Base-by-base conservation (phyloP, 805 yeast species). In the Wickerhamomyces sydowiorum region DNA sequence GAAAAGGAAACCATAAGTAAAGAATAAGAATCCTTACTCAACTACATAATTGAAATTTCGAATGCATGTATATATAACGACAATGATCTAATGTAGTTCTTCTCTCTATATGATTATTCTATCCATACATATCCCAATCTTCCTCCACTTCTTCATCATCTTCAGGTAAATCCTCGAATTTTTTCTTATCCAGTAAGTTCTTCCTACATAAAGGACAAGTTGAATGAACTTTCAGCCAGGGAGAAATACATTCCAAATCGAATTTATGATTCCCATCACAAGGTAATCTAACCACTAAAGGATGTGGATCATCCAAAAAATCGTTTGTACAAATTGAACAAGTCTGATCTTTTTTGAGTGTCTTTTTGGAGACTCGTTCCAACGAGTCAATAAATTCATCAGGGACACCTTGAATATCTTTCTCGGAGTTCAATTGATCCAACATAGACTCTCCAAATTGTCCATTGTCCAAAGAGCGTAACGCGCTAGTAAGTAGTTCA, bases 201-300 rank as follows among this genome's bases (percentile, higher is more conserved):
- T 74, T 78, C 49, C 98, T 70, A 57, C 97, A 91, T 53, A 91
- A 61, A 0, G 98, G 98, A 56, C 98, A 90, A 0, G 87, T 82
- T 2, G 75, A 66, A 51, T 83, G 78, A 39, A 79, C 67, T 48
- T 78, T 76, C 40, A 91, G 68, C 98, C 98, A 90, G 0, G 95
- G 93, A 0, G 84, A 82, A 30, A 91, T 80, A 59, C 97, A 90
- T 51, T 91, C 97, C 49, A 89, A 67, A 58, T 90, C 98, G 61
- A 86, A 90, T 33, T 72, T 72, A 60, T 90, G 98, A 31, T 71
- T 69, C 3, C 58, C 60, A 2, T 42, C 50, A 61, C 98, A 90
- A 6, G 83, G 82, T 21, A 90, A 68, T 50, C 73, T 68, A 15
- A 88, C 96, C 12, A 90, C 79, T 37, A 90, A 65, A 3, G 96